phyloP scores from a whole-genome alignment of 148 eudicot species.

The Fagopyrum tataricum region DNA sequence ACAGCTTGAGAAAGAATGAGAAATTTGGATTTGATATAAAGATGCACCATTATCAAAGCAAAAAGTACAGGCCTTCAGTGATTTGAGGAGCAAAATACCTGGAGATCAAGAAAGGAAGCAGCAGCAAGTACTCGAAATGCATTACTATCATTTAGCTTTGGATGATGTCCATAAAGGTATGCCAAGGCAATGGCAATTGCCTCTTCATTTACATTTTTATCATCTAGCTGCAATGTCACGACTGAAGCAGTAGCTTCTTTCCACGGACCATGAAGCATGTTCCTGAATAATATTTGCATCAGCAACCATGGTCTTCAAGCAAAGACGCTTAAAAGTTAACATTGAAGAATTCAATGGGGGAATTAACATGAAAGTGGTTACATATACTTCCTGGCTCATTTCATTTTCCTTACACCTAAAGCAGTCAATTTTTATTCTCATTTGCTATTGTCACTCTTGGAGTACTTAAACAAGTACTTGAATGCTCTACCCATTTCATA shows the following conservation, averaged over 20 bases:
- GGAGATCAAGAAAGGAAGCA: slow-evolving; percentile 98
- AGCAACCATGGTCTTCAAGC: not conserved
- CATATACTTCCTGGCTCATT: not conserved
- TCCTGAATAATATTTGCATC: slow-evolving; percentile 37
- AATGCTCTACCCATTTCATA: not conserved
- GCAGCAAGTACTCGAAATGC: slow-evolving; percentile 98
- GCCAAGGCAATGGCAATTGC: slow-evolving; percentile 88
- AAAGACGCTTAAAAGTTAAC: not conserved
- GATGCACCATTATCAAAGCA: not conserved
- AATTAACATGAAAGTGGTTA: not conserved
- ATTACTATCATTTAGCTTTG: slow-evolving; percentile 84
- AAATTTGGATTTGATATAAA: not conserved
- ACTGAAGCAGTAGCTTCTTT: slow-evolving; percentile 91
- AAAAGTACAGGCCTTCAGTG: slow-evolving; percentile 1
- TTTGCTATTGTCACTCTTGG: not conserved
- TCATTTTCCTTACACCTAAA: not conserved
- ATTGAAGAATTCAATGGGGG: not conserved
- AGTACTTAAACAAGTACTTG: not conserved
- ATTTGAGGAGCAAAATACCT: slow-evolving; percentile 41
- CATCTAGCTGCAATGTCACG: slow-evolving; percentile 84
- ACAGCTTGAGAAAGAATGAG: not conserved
- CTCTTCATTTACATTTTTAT: slow-evolving; percentile 78
- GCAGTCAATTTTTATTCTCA: not conserved
- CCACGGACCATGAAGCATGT: slow-evolving; percentile 99
- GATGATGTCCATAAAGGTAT: slow-evolving; percentile 91